Conservation (phyloP, 129 eudicot species). For the Arctium minus region DNA sequence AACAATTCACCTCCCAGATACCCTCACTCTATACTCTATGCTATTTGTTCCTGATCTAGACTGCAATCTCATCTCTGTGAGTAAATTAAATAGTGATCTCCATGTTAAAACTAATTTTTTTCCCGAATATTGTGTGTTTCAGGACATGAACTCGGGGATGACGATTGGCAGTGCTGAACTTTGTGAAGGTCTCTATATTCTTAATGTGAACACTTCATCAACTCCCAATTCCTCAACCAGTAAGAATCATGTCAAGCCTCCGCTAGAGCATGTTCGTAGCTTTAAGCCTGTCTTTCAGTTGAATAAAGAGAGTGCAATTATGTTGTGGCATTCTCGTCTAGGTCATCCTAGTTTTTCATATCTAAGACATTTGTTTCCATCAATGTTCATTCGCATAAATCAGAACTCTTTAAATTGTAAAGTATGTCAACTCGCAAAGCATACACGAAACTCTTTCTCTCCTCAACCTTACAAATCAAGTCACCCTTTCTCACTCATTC, state of each 20-base stretch:
- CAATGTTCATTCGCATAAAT: background rate
- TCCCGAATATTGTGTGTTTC: background rate
- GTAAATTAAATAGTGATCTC: background rate
- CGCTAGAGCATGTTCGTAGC: background rate
- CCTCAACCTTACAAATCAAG: background rate
- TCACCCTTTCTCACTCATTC: background rate
- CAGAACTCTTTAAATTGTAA: constrained; percentile 1
- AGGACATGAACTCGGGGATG: background rate
- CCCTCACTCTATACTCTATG: background rate
- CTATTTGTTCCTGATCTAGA: background rate
- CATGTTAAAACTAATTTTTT: background rate
- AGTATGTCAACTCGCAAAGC: background rate
- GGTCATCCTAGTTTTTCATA: background rate
- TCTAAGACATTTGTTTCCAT: background rate
- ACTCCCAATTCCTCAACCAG: background rate
- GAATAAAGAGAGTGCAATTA: background rate
- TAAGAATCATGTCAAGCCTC: background rate
- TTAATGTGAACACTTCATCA: background rate
- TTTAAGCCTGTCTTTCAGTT: background rate
- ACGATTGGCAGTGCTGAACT: background rate
- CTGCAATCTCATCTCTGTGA: background rate
- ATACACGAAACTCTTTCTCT: background rate
- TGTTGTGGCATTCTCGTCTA: background rate
- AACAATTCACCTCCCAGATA: background rate
- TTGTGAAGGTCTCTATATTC: background rate